Conservation (phyloP, 2,329 filamentous ascomycete species). For the Trichocomaceae sp. region DNA sequence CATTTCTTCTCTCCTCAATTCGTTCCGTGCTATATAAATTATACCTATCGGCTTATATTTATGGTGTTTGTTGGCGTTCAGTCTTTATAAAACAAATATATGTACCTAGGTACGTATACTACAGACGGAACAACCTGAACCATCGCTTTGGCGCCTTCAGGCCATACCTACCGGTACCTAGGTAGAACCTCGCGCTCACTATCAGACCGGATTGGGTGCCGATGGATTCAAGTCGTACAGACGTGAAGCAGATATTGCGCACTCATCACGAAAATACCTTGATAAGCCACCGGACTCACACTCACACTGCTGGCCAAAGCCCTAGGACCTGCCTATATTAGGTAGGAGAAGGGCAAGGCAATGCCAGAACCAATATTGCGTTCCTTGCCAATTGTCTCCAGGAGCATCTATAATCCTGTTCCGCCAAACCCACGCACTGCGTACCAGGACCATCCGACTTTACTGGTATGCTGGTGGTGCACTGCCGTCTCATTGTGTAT, state of each 20-base stretch:
- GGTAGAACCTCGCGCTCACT: neutral
- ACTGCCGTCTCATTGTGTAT: constrained; percentile 75
- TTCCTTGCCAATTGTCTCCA: constrained; percentile 24
- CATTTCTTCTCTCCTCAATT: neutral
- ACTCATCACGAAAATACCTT: neutral
- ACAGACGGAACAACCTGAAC: neutral
- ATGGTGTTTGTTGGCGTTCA: neutral
- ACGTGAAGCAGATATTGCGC: neutral
- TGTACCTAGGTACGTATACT: neutral
- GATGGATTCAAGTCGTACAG: constrained; percentile 4
- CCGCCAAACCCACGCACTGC: constrained; percentile 48
- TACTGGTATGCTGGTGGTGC: constrained; percentile 95
- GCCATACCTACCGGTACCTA: no score
- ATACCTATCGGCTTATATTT: neutral
- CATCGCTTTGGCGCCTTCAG: no score
- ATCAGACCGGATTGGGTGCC: neutral
- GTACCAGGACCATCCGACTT: constrained; percentile 69
- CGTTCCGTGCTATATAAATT: neutral
- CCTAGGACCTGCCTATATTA: neutral
- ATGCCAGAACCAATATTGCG: constrained; percentile 18
- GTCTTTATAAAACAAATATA: neutral
- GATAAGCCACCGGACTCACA: neutral
- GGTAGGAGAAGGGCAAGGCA: constrained; percentile 26
- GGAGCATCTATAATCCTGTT: constrained; percentile 41
- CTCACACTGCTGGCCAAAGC: neutral